Conservation (phyloP, 2,329 filamentous ascomycete species). For the Xylaria sp. region DNA sequence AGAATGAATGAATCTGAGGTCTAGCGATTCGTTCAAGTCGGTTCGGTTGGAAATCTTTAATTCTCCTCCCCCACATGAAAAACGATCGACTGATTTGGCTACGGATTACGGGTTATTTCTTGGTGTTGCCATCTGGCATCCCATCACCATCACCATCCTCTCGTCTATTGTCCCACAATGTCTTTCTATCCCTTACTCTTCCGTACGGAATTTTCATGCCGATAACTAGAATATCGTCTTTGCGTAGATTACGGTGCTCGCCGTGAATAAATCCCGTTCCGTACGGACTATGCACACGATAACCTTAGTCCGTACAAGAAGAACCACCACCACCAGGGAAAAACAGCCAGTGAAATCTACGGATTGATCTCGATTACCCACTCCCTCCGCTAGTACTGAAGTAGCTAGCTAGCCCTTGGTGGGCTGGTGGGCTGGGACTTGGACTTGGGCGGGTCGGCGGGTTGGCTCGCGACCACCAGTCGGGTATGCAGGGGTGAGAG, state of each 20-base stretch:
- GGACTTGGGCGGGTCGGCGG: constrained; percentile 16
- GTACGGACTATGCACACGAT: constrained; percentile 14
- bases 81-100: no score
- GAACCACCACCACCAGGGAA: neutral
- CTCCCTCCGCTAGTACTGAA: neutral
- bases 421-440: neutral
- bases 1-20: no score
- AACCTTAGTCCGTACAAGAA: constrained; percentile 1
- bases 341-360: neutral
- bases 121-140: no score
- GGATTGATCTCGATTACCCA: neutral
- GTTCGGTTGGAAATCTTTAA: no score
- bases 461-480: constrained; percentile 16
- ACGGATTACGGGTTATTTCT: no score
- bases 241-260: no score
- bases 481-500: constrained; percentile 19
- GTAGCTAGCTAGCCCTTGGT: neutral
- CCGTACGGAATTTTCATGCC: constrained; percentile 1
- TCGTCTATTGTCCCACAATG: neutral
- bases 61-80: no score
- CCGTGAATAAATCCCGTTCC: neutral
- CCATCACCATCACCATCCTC: no score
- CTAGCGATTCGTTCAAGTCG: no score
- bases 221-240: neutral
- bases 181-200: neutral